Percentiles rank a stretch among this genome's conserved stretches.
phyloP scores from a whole-genome alignment of 1,139 yeast genomes.

The Taphrina populina region DNA sequence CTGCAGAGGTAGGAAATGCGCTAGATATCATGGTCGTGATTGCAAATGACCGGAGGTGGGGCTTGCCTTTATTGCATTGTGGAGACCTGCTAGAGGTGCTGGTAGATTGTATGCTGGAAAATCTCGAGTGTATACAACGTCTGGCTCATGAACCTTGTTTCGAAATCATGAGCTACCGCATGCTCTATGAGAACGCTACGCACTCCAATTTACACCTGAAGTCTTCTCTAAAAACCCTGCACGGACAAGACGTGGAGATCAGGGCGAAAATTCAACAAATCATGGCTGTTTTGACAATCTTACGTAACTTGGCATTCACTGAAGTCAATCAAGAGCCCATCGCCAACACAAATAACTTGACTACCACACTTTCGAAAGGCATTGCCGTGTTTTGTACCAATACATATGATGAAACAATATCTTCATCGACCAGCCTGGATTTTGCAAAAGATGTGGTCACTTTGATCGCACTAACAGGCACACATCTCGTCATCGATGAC shows the following conservation, averaged over 20 bases:
- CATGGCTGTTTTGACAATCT: conserved; percentile 22
- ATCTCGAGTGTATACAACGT: not conserved
- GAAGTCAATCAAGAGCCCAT: conserved; percentile 26
- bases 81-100: conserved; percentile 24
- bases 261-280: not conserved
- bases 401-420: not conserved
- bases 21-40: conserved; percentile 16
- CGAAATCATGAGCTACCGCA: not conserved
- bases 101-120: conserved; percentile 9
- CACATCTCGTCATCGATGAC: not conserved
- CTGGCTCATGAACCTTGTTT: not conserved
- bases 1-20: conserved; percentile 28
- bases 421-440: not conserved
- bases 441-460: conserved; percentile 21
- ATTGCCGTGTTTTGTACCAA: not conserved
- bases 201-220: not conserved
- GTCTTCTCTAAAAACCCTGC: not conserved
- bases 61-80: conserved; percentile 24
- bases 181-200: not conserved
- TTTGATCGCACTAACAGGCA: conserved; percentile 2
- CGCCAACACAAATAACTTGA: not conserved
- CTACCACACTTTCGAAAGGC: not conserved
- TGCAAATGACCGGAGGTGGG: conserved; percentile 31
- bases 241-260: not conserved
- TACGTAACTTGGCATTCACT: conserved; percentile 26